Conservation (phyloP, 139 green algal genomes). For the Chlamydomonas applanata region DNA sequence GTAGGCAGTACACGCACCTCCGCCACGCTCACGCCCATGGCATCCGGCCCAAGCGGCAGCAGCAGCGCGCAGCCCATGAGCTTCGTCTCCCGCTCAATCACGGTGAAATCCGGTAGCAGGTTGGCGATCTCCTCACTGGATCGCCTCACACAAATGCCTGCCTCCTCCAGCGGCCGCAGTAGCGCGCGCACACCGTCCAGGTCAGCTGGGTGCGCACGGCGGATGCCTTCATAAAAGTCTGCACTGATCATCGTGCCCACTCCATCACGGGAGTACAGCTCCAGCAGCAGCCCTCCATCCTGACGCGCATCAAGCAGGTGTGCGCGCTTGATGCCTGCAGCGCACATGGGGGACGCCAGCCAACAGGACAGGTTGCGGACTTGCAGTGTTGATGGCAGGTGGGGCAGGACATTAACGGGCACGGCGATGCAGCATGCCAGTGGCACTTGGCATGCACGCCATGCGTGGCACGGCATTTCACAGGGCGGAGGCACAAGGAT, state of each 20-base stretch:
- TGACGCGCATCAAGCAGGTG: slow-evolving; percentile 78
- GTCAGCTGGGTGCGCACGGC: slow-evolving; percentile 62
- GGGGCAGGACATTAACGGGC: too few species aligned
- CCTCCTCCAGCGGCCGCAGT: slow-evolving; percentile 65
- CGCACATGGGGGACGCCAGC: background rate
- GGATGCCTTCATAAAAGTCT: slow-evolving; percentile 93
- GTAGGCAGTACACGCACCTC: slow-evolving; percentile 69
- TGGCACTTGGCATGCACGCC: too few species aligned
- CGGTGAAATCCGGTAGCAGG: slow-evolving; percentile 58
- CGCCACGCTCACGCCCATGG: slow-evolving; percentile 48
- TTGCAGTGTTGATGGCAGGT: too few species aligned
- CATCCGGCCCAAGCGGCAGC: slow-evolving; percentile 53
- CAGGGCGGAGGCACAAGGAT: too few species aligned
- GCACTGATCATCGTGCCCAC: slow-evolving; percentile 90
- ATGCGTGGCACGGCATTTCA: too few species aligned
- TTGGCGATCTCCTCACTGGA: slow-evolving; percentile 51
- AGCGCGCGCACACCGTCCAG: slow-evolving; percentile 55
- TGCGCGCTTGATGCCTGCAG: slow-evolving; percentile 64
- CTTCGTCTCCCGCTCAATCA: slow-evolving; percentile 63
- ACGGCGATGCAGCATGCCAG: too few species aligned
- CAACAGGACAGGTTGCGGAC: background rate
- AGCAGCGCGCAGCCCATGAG: slow-evolving; percentile 83
- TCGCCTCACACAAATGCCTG: slow-evolving; percentile 60
- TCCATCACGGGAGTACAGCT: slow-evolving; percentile 95
- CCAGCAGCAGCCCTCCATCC: slow-evolving; percentile 83